Conservation (phyloP, 306 rosid species). For the Datisca glomerata region DNA sequence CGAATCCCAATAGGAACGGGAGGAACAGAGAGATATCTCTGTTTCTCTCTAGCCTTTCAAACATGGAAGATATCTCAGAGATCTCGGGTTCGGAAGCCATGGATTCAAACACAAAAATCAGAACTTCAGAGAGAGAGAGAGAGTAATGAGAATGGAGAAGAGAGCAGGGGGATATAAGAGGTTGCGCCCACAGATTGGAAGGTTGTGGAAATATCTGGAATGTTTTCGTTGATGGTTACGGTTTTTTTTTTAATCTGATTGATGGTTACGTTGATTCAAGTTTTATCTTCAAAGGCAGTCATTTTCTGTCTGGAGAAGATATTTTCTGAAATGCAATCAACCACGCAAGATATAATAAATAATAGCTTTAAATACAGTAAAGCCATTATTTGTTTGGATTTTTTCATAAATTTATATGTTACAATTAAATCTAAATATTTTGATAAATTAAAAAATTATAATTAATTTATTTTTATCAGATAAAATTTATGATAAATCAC, state of each 20-base stretch:
- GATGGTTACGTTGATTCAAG: constrained; percentile 8
- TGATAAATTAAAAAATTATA: no score
- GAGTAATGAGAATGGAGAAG: not conserved
- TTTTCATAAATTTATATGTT: no score
- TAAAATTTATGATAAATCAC: no score
- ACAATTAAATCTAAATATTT: no score
- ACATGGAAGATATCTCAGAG: constrained; percentile 27
- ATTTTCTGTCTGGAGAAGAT: constrained; percentile 1
- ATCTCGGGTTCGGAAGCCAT: constrained; percentile 51
- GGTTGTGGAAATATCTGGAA: constrained; percentile 67
- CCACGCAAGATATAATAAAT: no score
- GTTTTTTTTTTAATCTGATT: no score
- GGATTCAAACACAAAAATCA: not conserved
- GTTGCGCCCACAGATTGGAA: constrained; percentile 19
- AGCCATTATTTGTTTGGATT: no score
- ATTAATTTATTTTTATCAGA: no score
- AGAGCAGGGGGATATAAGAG: not conserved
- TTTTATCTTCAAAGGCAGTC: not conserved
- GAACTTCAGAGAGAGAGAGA: not conserved
- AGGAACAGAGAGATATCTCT: constrained; percentile 37
- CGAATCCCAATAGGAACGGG: constrained; percentile 48
- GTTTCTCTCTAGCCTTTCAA: constrained; percentile 31
- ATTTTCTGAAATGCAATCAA: no score
- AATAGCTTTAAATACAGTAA: no score
- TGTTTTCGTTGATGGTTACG: not conserved